Conservation (phyloP, 2,329 filamentous ascomycete genomes). For the Chaetomiaceae sp. region DNA sequence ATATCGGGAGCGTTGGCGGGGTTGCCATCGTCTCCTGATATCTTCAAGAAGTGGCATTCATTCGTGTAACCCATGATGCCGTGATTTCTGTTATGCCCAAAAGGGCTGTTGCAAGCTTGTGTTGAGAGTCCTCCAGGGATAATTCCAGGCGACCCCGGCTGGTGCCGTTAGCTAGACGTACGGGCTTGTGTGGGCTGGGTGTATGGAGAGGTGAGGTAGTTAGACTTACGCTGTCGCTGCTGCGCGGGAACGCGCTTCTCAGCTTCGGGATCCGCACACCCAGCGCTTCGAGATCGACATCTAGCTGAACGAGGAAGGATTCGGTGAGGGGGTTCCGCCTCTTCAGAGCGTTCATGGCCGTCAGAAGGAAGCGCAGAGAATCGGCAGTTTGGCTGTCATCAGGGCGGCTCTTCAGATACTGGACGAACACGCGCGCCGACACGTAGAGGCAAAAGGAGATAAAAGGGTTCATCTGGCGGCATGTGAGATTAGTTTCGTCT, state of each 20-base stretch:
- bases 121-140: background rate
- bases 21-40: slow-evolving; percentile 36
- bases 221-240: slow-evolving; percentile 44
- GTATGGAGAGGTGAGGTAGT: background rate
- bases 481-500: slow-evolving; percentile 16
- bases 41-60: slow-evolving; percentile 40
- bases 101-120: background rate
- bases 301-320: slow-evolving; percentile 87
- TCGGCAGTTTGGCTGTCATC: slow-evolving; percentile 73
- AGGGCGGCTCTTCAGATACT: slow-evolving; percentile 91
- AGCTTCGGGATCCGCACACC: slow-evolving; percentile 56
- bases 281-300: slow-evolving; percentile 79
- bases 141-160: slow-evolving; percentile 9
- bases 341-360: slow-evolving; percentile 85
- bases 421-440: slow-evolving; percentile 89
- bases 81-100: background rate
- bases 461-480: slow-evolving; percentile 82
- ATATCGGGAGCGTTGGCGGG: slow-evolving; percentile 35
- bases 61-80: slow-evolving; percentile 35
- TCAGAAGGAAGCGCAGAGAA: slow-evolving; percentile 82
- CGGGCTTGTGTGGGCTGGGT: background rate
- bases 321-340: slow-evolving; percentile 84
- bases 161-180: slow-evolving; percentile 20
- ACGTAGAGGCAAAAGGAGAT: slow-evolving; percentile 94
- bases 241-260: slow-evolving; percentile 48